Percentiles rank a stretch among this genome's conserved stretches.
These are phyloP conservation scores for Postia placenta DNA, from an alignment of 768 basidiomycete species.

Conservation along the genomic window DNA sequence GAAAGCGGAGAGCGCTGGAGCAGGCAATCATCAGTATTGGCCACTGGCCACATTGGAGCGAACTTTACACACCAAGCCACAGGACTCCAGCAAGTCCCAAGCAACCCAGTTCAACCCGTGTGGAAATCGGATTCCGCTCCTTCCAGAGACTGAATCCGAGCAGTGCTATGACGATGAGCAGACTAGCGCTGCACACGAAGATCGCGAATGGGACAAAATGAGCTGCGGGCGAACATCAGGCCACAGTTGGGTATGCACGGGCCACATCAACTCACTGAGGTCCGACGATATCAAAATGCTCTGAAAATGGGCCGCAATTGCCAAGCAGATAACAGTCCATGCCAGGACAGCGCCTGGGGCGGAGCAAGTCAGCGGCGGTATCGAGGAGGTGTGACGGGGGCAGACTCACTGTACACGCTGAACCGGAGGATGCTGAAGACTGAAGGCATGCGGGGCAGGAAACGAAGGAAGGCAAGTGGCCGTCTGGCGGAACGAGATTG, in stretches of 20 bases:
- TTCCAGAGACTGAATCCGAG: conserved; percentile 58
- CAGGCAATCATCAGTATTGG: background rate
- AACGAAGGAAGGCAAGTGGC: conserved; percentile 15
- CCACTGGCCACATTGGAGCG: background rate
- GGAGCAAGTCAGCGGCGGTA: conserved; percentile 3
- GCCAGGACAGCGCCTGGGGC: conserved; percentile 54
- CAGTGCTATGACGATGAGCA: conserved; percentile 65
- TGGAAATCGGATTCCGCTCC: conserved; percentile 72
- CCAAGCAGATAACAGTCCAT: conserved; percentile 76
- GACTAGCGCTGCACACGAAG: conserved; percentile 67
- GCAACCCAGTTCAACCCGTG: conserved; percentile 67
- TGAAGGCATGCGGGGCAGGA: conserved; percentile 50
- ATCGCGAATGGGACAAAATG: conserved; percentile 84
- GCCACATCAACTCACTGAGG: conserved; percentile 52
- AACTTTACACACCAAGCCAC: conserved; percentile 56
- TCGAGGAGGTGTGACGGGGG: conserved; percentile 5
- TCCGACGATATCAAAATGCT: conserved; percentile 65
- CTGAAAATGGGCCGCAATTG: conserved; percentile 76
- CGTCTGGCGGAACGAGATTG: conserved; percentile 22
- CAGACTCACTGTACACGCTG: conserved; percentile 65
- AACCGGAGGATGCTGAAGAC: conserved; percentile 66
- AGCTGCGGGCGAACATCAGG: conserved; percentile 36
- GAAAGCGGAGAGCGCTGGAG: conserved; percentile 66
- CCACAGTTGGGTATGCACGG: background rate
- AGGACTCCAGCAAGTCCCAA: conserved; percentile 67